Evolutionary conservation across 352 stramenopile species (phyloP), one percentile per base, ranked within the genome.

Genomic region (Phytophthora boehmeriae): DNA sequence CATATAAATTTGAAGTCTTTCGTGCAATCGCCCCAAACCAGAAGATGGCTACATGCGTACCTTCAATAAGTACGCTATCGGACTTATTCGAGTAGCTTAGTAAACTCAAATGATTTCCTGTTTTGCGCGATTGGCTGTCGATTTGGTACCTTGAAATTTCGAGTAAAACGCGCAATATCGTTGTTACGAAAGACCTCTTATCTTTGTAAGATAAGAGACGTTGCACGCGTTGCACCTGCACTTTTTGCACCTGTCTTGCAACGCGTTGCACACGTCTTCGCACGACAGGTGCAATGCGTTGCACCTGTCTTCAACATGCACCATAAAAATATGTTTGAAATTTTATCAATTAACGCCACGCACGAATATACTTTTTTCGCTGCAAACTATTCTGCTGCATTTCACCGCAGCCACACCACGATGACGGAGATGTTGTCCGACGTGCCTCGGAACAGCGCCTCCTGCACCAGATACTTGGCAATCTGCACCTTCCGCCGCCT

Each of bases 371-470:
- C n/a, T n/a, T 42, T 44, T 49, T 58, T 41, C 49, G 39, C 53
- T 50, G 41, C 13, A n/a, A 35, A 27, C 20, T 50, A 54, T 58
- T 38, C 19, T 47, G 11, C 41, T 30, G 9, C 41, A n/a, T 23
- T 16, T 56, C 76, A 93, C 46, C 84, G 81, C 61, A 97, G 78
- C 88, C 90, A 98, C 9, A 98, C 72, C 46, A 97, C 88, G 41
- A 96, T 80, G 19, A 98, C 92, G 9, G 88, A 96, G 5, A 97
- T 86, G 45, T 98, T 98, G 78, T 98, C 92, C 2, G 76, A 90
- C 5, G 90, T 97, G 55, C 92, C 92, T 19, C 92, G 73, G 44
- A 94, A 89, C 6, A 97, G 76, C 14, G 91, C 92, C 64, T 97
- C 92, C 55, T 97, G 87, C 45, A 96, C 89, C 14, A 98, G 73